Percentiles rank a stretch among this genome's conserved stretches.
These are phyloP conservation scores for Pyronema domesticum DNA, from an alignment of 495 filamentous ascomycete species.

Conservation along the genomic window DNA sequence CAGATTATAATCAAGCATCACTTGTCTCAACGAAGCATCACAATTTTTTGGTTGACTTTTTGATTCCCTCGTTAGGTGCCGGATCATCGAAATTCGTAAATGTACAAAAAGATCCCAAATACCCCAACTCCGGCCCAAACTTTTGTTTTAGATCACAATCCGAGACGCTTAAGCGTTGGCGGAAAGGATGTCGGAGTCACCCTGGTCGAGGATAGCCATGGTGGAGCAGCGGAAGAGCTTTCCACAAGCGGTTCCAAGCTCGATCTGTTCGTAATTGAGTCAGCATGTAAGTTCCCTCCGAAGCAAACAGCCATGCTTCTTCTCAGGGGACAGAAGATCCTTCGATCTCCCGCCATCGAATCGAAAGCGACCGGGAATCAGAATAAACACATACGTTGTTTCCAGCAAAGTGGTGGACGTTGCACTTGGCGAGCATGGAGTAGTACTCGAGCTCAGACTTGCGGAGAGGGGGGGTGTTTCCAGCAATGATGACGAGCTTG, in stretches of 20 bases:
- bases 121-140: not conserved
- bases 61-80: too few species aligned
- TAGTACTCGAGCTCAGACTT: conserved; percentile 92
- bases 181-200: conserved; percentile 87
- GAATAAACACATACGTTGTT: conserved; percentile 65
- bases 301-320: conserved; percentile 53
- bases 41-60: too few species aligned
- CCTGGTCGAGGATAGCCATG: conserved; percentile 89
- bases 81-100: too few species aligned
- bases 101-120: not conserved
- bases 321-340: conserved; percentile 43
- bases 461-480: conserved; percentile 86
- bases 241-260: conserved; percentile 84
- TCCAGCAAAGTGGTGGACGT: conserved; percentile 88
- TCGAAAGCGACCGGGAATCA: not conserved
- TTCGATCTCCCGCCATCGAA: conserved; percentile 4
- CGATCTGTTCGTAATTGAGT: conserved; percentile 45
- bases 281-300: conserved; percentile 49
- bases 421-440: conserved; percentile 81
- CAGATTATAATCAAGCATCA: too few species aligned
- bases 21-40: too few species aligned
- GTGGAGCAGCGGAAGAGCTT: conserved; percentile 82
- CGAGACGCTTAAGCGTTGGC: conserved; percentile 19
- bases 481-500: conserved; percentile 65
- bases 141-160: not conserved